Conservation (phyloP, 768 basidiomycete species). For the Lentinula guzmanii region DNA sequence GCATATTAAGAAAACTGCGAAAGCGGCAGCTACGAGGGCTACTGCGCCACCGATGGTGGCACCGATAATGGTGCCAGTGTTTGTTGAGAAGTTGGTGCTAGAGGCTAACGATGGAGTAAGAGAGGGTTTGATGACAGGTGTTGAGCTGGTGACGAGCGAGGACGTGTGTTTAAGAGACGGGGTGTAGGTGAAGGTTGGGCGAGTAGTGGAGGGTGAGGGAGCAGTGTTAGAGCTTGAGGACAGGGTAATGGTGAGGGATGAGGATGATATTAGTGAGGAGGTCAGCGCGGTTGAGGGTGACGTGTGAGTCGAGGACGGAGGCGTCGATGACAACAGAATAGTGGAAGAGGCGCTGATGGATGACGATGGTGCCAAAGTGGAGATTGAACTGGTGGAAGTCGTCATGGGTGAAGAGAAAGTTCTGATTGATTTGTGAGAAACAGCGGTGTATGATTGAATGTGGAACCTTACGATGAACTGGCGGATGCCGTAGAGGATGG, state of each 20-base stretch:
- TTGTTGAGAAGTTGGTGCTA: neutral
- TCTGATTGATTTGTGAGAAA: neutral
- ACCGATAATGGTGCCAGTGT: conserved; percentile 3
- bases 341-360: neutral
- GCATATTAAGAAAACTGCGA: neutral
- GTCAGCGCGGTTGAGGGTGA: neutral
- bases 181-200: neutral
- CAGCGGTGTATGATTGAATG: neutral
- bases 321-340: neutral
- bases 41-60: neutral
- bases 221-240: neutral
- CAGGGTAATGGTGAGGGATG: neutral
- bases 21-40: neutral
- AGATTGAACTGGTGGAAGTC: neutral
- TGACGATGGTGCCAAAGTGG: neutral
- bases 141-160: neutral
- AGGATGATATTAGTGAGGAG: neutral
- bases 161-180: neutral
- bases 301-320: neutral
- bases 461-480: neutral
- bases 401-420: neutral
- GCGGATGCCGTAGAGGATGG: neutral
- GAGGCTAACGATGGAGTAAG: neutral
- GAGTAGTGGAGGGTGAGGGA: neutral
- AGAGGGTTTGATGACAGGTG: neutral